Conservation (phyloP, 1,284 basidiomycete species). For the Tylopilus sp. region DNA sequence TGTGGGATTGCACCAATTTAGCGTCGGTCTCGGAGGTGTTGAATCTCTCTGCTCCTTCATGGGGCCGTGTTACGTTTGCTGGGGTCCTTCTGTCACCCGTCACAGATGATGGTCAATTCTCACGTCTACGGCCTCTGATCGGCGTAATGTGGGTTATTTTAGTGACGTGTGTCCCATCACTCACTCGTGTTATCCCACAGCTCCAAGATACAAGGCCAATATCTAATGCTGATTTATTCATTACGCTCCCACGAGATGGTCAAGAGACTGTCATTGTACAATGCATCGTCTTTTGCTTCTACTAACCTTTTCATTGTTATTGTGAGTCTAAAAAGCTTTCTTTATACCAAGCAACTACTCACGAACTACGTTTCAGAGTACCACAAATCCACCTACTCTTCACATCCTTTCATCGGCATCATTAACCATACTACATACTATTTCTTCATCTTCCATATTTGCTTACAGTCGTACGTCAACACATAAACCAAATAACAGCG, state of each 20-base stretch:
- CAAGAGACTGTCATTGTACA: conserved; percentile 44
- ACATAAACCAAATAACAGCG: conserved; percentile 33
- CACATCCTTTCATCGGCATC: conserved; percentile 55
- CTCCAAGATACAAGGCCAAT: conserved; percentile 28
- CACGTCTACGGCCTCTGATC: conserved; percentile 44
- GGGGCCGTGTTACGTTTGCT: conserved; percentile 42
- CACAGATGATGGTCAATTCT: conserved; percentile 30
- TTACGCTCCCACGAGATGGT: conserved; percentile 53
- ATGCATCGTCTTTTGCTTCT: conserved; percentile 47
- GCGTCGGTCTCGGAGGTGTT: conserved; percentile 43
- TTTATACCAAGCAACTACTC: conserved; percentile 1
- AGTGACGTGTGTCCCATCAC: not conserved
- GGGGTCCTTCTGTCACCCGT: conserved; percentile 42
- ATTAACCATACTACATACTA: conserved; percentile 49
- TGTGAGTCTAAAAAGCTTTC: conserved; percentile 39
- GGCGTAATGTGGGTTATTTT: conserved; percentile 52
- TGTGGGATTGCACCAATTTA: conserved; percentile 66
- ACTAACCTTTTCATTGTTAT: conserved; percentile 52
- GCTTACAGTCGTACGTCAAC: conserved; percentile 29
- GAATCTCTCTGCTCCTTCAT: conserved; percentile 28
- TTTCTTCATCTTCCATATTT: conserved; percentile 45
- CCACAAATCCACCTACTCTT: conserved; percentile 51
- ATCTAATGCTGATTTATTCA: conserved; percentile 56
- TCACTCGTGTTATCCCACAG: conserved; percentile 16
- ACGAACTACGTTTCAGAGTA: conserved; percentile 42